Evolutionary conservation across 140 eudicot species (phyloP).

Genomic region (Cichorium intybus): DNA sequence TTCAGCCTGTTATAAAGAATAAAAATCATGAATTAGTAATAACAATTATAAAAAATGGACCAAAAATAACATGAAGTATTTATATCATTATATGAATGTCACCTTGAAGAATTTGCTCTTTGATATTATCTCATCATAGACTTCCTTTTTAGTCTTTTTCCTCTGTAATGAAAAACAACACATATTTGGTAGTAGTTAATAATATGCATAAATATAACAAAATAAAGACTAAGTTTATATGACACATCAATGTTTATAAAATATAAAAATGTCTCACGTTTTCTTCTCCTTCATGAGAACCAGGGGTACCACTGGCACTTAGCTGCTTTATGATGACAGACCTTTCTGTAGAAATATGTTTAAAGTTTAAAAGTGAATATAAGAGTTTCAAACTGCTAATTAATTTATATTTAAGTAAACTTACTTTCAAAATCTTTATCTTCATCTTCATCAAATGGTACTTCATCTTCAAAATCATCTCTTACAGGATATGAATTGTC

Average conservation of each 20-base stretch:
- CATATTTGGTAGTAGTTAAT: too few species aligned
- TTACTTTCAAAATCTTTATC: conserved; percentile 55
- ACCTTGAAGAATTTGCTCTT: conserved; percentile 95
- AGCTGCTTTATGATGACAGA: conserved; percentile 47
- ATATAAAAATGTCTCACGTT: conserved; percentile 43
- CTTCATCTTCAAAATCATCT: conserved; percentile 91
- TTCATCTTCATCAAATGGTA: conserved; percentile 59
- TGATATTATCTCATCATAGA: conserved; percentile 68
- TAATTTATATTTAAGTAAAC: conserved; percentile 4
- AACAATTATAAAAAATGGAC: too few species aligned
- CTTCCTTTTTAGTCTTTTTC: conserved; percentile 84
- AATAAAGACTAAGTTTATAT: too few species aligned
- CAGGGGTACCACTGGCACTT: conserved; percentile 35
- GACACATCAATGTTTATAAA: too few species aligned
- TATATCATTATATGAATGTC: conserved; percentile 13
- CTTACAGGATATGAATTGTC: conserved; percentile 42
- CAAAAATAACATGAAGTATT: too few species aligned
- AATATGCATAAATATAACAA: too few species aligned
- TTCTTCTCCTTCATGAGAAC: conserved; percentile 47
- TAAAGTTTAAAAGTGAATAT: not conserved
- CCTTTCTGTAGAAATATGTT: conserved; percentile 37
- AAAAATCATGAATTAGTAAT: too few species aligned
- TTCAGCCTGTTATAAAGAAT: too few species aligned
- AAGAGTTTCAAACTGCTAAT: too few species aligned
- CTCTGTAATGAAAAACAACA: conserved; percentile 61